These are phyloP conservation scores for Pseudognaphalium luteoalbum DNA, from an alignment of 129 eudicot genomes.

Conservation along the genomic window DNA sequence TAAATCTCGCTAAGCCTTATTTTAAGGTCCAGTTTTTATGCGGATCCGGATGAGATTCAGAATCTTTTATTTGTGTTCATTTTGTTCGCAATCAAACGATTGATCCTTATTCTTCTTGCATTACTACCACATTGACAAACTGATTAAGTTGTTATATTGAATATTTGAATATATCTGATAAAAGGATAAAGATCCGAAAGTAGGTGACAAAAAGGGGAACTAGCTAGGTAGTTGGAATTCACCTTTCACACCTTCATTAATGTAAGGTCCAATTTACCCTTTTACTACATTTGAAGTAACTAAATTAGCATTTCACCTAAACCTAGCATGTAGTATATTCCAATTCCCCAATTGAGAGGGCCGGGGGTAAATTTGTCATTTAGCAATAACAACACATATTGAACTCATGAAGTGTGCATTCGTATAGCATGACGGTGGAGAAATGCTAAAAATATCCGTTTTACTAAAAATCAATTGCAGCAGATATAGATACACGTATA, in stretches of 20 bases:
- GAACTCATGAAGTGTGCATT: constrained; percentile 34
- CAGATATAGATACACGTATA: no score
- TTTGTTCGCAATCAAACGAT: no score
- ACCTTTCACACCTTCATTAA: constrained; percentile 21
- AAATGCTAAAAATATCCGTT: not conserved
- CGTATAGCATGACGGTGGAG: constrained; percentile 26
- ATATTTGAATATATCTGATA: not conserved
- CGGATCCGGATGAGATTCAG: not conserved
- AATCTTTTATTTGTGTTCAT: not conserved
- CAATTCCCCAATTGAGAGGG: not conserved
- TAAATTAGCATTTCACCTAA: constrained; percentile 1
- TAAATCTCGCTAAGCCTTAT: not conserved
- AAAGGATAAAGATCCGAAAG: constrained; percentile 1
- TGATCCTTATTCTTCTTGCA: not conserved
- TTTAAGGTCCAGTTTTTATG: no score
- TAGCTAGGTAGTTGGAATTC: constrained; percentile 27
- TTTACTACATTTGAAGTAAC: not conserved
- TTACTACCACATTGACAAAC: not conserved
- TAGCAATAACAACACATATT: constrained; percentile 10
- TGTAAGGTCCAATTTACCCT: constrained; percentile 8
- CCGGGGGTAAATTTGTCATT: constrained; percentile 31
- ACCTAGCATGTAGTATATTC: not conserved
- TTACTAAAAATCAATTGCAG: not conserved
- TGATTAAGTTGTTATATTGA: not conserved
- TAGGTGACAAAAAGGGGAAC: not conserved